Percentiles rank a stretch among this genome's conserved stretches.
Evolutionary conservation across 345 rosid genomes (phyloP).

Genomic region (Mangifera indica): DNA sequence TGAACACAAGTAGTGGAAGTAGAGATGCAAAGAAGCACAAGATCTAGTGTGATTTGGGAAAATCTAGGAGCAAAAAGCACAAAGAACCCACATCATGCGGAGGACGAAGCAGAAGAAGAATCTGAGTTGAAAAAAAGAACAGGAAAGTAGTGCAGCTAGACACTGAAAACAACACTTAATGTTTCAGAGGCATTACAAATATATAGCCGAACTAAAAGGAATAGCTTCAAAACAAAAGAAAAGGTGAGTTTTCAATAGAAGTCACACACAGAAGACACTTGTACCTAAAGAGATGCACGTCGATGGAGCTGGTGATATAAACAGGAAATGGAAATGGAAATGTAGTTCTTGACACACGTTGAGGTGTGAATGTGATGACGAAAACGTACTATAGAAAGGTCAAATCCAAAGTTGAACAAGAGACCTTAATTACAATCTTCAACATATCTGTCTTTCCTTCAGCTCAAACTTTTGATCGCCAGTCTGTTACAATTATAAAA

Average conservation of each 20-base stretch:
- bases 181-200: not conserved
- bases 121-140: not conserved
- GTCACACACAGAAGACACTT: not conserved
- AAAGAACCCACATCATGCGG: conserved; percentile 25
- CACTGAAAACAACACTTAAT: conserved; percentile 5
- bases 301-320: not conserved
- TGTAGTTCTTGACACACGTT: conserved; percentile 13
- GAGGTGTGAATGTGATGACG: not conserved
- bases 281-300: not conserved
- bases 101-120: not conserved
- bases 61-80: conserved; percentile 14
- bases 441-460: too few relatives aligned
- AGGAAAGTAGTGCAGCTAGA: not conserved
- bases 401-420: conserved; percentile 6
- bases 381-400: not conserved
- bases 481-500: too few relatives aligned
- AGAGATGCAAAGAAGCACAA: not conserved
- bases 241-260: conserved; percentile 16
- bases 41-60: not conserved
- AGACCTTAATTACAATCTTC: not conserved
- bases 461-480: too few relatives aligned
- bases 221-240: not conserved
- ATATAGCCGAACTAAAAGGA: not conserved
- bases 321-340: not conserved
- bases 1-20: conserved; percentile 6